Conservation (phyloP, 129 eudicot genomes). For the Artemisia tridentata region DNA sequence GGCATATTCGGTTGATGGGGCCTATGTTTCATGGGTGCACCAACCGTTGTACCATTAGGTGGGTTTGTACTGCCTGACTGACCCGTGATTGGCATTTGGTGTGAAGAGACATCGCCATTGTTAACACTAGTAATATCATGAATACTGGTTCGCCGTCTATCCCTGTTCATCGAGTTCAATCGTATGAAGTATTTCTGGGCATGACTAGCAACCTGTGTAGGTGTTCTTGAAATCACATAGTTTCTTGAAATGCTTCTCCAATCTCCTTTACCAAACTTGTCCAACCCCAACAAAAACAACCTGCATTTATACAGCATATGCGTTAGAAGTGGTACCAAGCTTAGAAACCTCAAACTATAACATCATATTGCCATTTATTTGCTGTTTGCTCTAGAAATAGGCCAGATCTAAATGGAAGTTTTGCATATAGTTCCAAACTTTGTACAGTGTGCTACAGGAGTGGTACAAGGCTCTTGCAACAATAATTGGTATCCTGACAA, state of each 20-base stretch:
- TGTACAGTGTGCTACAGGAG: slow-evolving; percentile 23
- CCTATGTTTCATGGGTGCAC: slow-evolving; percentile 55
- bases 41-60: slow-evolving; percentile 37
- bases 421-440: background rate
- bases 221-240: slow-evolving; percentile 88
- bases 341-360: slow-evolving; percentile 1
- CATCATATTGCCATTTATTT: background rate
- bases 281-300: slow-evolving; percentile 81
- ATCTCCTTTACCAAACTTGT: slow-evolving; percentile 94
- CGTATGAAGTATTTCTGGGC: slow-evolving; percentile 93
- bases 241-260: slow-evolving; percentile 98
- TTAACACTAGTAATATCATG: slow-evolving; percentile 87
- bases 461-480: slow-evolving; percentile 26
- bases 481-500: slow-evolving; percentile 27
- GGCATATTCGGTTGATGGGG: slow-evolving; percentile 50
- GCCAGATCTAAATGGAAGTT: slow-evolving; percentile 12
- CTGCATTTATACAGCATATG: slow-evolving; percentile 39
- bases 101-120: slow-evolving; percentile 61
- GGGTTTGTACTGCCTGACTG: slow-evolving; percentile 57
- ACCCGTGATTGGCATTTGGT: slow-evolving; percentile 78
- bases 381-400: slow-evolving; percentile 11
- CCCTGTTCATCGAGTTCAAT: slow-evolving; percentile 80
- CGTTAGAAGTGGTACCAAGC: slow-evolving; percentile 23
- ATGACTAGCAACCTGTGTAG: slow-evolving; percentile 96
- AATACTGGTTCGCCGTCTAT: slow-evolving; percentile 85